Evolutionary conservation across 2,329 filamentous ascomycete genomes (phyloP).

Genomic region (Lasiodiplodia sp.): DNA sequence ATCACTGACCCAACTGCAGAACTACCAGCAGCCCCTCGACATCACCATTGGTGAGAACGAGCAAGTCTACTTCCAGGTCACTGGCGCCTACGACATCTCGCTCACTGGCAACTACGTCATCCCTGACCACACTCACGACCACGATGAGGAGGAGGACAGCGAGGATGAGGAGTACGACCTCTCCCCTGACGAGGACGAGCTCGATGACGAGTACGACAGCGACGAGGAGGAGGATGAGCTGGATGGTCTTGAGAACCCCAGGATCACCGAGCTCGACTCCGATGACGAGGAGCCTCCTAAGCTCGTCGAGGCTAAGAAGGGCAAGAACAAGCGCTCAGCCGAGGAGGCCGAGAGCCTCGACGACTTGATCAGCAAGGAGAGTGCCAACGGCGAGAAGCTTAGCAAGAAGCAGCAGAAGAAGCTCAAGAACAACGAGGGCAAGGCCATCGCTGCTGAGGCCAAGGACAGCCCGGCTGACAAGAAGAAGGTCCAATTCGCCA

Average conservation of each 20-base stretch:
- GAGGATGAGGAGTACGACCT: constrained; percentile 79
- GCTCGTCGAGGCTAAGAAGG: constrained; percentile 64
- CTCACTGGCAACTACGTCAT: constrained; percentile 97
- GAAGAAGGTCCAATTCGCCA: constrained; percentile 99
- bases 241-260: constrained; percentile 74
- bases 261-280: constrained; percentile 82
- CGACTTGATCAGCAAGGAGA: constrained; percentile 78
- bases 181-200: constrained; percentile 79
- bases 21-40: constrained; percentile 94
- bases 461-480: constrained; percentile 65
- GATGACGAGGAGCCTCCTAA: constrained; percentile 74
- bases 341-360: constrained; percentile 74
- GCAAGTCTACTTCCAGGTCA: constrained; percentile 89
- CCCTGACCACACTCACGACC: constrained; percentile 64
- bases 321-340: constrained; percentile 94
- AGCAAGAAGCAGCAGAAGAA: constrained; percentile 99
- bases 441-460: constrained; percentile 66
- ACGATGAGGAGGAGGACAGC: constrained; percentile 60
- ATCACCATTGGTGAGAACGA: constrained; percentile 90
- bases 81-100: constrained; percentile 87
- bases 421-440: constrained; percentile 97
- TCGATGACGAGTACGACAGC: constrained; percentile 62
- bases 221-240: constrained; percentile 55
- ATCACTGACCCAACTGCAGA: constrained; percentile 59
- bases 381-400: constrained; percentile 72